These are phyloP conservation scores for Curvularia sp. DNA, from an alignment of 2,329 filamentous ascomycete species.

Conservation along the genomic window DNA sequence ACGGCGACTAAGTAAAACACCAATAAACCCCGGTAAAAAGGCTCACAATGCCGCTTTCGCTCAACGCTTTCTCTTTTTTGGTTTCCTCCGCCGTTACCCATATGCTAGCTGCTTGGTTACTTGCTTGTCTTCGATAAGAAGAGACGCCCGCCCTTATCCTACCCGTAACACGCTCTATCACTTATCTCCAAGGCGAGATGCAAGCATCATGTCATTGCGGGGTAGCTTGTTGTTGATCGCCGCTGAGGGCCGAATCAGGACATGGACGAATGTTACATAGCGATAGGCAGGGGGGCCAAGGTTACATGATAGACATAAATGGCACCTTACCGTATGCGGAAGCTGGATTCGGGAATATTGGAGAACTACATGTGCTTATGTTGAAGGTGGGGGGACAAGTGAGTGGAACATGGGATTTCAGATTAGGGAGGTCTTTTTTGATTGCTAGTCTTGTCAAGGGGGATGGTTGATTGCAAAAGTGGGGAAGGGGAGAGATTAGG, in stretches of 20 bases:
- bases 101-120: neutral
- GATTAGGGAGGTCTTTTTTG: neutral
- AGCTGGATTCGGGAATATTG: constrained; percentile 21
- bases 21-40: neutral
- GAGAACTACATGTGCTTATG: neutral
- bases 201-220: neutral
- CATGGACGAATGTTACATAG: neutral
- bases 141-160: neutral
- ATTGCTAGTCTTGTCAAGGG: neutral
- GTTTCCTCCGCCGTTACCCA: neutral
- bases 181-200: neutral
- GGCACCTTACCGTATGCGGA: constrained; percentile 28
- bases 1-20: neutral
- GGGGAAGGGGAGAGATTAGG: neutral
- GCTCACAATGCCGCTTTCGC: neutral
- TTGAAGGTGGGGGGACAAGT: neutral
- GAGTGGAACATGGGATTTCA: neutral
- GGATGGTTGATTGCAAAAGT: neutral
- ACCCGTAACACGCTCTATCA: neutral
- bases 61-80: neutral
- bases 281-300: neutral
- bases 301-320: constrained; percentile 22
- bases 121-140: neutral
- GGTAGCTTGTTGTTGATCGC: neutral
- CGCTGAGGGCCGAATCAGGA: neutral